Base-by-base conservation (phyloP, 768 basidiomycete species). In the Boletus pseudopeckii region DNA sequence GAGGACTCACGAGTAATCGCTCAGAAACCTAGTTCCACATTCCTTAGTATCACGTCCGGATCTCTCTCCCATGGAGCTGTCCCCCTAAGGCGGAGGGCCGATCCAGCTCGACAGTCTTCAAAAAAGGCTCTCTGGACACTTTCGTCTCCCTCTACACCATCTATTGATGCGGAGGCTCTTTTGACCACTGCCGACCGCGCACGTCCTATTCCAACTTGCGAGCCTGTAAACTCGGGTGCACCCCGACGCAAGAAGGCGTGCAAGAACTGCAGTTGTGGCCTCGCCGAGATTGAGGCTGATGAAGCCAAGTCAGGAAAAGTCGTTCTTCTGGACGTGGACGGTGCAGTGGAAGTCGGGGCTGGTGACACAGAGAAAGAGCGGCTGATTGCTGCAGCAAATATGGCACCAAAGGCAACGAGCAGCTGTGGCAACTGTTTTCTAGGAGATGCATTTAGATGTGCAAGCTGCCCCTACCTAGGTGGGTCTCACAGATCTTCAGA, bases 351-450 rank as follows among this genome's bases (percentile, higher is more conserved):
- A 37, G 75, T 72, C 48, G 87, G 81, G 55, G 77, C 87, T 4
- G 67, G 72, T 39, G 76, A 80, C 62, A 69, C 65, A 38, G 90
- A 88, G 76, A 85, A 76, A 72, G 85, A 80, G 68, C 80, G 82
- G 60, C 69, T 90, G 65, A 63, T 82, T 3, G 71, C 74, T 39
- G 89, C 89, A 9, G 88, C 86, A 1, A 81, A 78, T 64, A 80
- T 80, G 20, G 82, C 91, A 14, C 84, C 86, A 13, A 91, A 92
- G 75, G 92, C 90, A 36, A 98, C 94, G 50, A 96, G 94, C 68
- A 93, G 92, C 66, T 98, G 97, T 75, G 96, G 95, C 15, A 98
- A 80, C 75, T 99, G 97, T 77, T 98, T 92, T 77, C 75, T 98
- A 36, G 97, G 97, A 10, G 97, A 99, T 72, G 97, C 97, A 3